phyloP scores from a whole-genome alignment of 257 asterid genomes.

The Cinchona pubescens region DNA sequence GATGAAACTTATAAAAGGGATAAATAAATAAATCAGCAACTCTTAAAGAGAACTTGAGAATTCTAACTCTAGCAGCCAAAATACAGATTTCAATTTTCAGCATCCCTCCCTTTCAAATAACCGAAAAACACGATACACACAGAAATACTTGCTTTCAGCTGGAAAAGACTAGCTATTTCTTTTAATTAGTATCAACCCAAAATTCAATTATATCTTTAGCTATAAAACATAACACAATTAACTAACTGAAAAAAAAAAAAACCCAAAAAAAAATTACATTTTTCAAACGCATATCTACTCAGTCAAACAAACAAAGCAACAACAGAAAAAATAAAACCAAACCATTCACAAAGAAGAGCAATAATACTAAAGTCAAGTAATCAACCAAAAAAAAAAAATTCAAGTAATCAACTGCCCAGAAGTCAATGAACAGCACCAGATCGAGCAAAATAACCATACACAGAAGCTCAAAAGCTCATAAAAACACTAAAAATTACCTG shows the following conservation, averaged over 20 bases:
- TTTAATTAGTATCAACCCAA: not conserved
- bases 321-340: not conserved
- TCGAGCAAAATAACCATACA: conserved; percentile 1
- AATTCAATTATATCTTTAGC: not conserved
- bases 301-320: not conserved
- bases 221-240: not conserved
- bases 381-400: not conserved
- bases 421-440: conserved; percentile 10
- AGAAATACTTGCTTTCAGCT: not conserved
- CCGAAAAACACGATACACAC: not conserved
- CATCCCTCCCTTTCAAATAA: not conserved
- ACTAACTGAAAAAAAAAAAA: too few relatives aligned
- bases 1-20: not conserved
- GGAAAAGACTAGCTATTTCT: not conserved
- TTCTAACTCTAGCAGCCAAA: not conserved
- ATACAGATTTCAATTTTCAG: not conserved
- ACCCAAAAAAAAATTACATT: not conserved
- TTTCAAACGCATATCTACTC: not conserved
- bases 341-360: not conserved
- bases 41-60: not conserved
- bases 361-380: not conserved
- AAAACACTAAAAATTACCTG: not conserved
- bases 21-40: not conserved
- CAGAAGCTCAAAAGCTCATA: not conserved
- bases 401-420: not conserved